phyloP scores from a whole-genome alignment of 192 early-diverging fungal species.

The Coemansia furcata region DNA sequence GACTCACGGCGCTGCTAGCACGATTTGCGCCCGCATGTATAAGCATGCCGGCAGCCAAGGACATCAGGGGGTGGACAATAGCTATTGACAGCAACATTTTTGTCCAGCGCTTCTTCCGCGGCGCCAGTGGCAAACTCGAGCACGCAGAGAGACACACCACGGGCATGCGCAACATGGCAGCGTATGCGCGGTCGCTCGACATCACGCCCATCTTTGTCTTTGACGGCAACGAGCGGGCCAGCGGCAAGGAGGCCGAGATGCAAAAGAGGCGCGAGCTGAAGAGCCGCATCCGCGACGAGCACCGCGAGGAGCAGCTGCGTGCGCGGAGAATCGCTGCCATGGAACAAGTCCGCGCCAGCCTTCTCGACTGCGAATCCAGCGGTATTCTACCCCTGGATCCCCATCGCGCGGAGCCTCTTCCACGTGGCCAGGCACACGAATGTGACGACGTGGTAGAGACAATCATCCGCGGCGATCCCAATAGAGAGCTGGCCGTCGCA shows the following conservation, averaged over 20 bases:
- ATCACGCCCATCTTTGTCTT: constrained; percentile 72
- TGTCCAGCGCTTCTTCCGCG: constrained; percentile 56
- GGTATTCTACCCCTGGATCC: background rate
- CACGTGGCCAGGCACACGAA: background rate
- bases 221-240: constrained; percentile 56
- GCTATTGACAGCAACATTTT: constrained; percentile 60
- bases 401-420: background rate
- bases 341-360: background rate
- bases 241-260: constrained; percentile 56
- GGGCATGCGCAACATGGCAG: constrained; percentile 60
- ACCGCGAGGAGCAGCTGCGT: constrained; percentile 16
- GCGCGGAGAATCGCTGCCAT: constrained; percentile 18
- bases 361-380: background rate
- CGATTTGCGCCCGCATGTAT: constrained; percentile 54
- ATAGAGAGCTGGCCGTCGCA: background rate
- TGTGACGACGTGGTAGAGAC: background rate
- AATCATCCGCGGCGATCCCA: background rate
- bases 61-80: constrained; percentile 46
- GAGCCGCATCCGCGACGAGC: constrained; percentile 10
- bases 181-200: constrained; percentile 47
- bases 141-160: constrained; percentile 55
- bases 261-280: constrained; percentile 16
- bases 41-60: constrained; percentile 23
- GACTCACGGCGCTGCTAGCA: constrained; percentile 54
- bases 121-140: constrained; percentile 35